Conservation (phyloP, 1,284 basidiomycete genomes). For the Entoloma clypeatum region DNA sequence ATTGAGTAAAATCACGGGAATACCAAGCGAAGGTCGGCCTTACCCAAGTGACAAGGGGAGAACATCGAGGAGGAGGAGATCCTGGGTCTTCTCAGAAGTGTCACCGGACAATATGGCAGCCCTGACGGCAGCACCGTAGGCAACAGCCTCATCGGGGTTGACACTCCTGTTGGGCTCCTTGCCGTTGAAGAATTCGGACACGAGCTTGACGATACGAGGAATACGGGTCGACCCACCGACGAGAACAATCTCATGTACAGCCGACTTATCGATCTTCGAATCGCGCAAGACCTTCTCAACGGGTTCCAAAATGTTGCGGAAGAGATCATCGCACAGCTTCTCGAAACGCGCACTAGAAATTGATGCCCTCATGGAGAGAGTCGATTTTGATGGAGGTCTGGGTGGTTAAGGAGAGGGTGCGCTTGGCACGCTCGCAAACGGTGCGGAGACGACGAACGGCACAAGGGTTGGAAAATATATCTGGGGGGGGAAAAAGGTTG, state of each 20-base stretch:
- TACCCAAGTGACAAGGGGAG: conserved; percentile 81
- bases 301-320: conserved; percentile 69
- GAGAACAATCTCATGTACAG: conserved; percentile 80
- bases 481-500: no score
- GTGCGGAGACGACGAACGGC: conserved; percentile 84
- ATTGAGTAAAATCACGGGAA: no score
- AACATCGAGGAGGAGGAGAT: conserved; percentile 70
- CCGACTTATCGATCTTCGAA: conserved; percentile 67
- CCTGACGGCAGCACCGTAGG: conserved; percentile 90
- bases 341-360: conserved; percentile 77
- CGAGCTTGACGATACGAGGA: conserved; percentile 81
- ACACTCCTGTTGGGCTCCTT: conserved; percentile 78
- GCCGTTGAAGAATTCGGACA: conserved; percentile 83
- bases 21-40: no score
- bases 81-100: conserved; percentile 74
- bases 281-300: conserved; percentile 73
- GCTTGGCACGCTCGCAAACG: conserved; percentile 76
- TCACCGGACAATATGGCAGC: conserved; percentile 83
- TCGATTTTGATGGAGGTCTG: conserved; percentile 75
- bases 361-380: conserved; percentile 68
- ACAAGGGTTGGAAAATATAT: no score
- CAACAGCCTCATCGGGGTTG: conserved; percentile 94
- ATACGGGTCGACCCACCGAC: conserved; percentile 92
- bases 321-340: conserved; percentile 70
- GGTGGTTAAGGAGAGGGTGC: conserved; percentile 65